Evolutionary conservation across 352 stramenopile species (phyloP), one percentile per base, ranked within the genome.

Genomic region (Blastocystis sp.): DNA sequence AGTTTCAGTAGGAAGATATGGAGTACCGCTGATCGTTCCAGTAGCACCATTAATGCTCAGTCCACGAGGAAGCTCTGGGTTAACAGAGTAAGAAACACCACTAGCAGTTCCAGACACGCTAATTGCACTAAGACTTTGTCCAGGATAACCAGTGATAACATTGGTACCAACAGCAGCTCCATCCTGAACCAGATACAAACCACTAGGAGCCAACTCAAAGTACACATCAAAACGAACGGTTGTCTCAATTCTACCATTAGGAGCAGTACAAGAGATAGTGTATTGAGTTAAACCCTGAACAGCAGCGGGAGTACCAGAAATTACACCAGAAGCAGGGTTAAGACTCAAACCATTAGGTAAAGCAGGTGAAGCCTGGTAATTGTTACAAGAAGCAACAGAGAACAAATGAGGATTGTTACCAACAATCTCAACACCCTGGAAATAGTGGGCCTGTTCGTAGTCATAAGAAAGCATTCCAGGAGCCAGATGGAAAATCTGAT

Each of bases 361-460:
- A 6, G 67, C 14, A 37, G 67, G 67, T 14, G 67, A 7, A 49
- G 58, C 58, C n/a, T 35, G 43, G 24, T 78, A 78, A 37, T 58
- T 58, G 52, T 63, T 78, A 39, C 52, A 83, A 43, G 21, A 46
- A 19, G 19, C 52, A 7, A 69, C 27, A 21, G 24, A 46, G 57
- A 83, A 83, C 21, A 83, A 39, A 83, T 39, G 52, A 83, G 71
- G 71, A 19, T 69, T 43, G 37, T 83, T 83, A 37, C 66, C 6
- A 43, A 27, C 19, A 83, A 83, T 83, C 5, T 65, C 14, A 19
- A 83, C 71, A 49, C 35, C 46, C 57, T 83, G 35, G 57, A 69
- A 83, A 43, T 83, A 83, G 57, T 83, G 71, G 5, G 71, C 32
- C 9, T 69, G 52, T 52, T 83, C 57, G 19, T 83, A 59, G 4